These are phyloP conservation scores for Crithidia fasciculata DNA, from an alignment of 208 protist genomes.

Conservation along the genomic window DNA sequence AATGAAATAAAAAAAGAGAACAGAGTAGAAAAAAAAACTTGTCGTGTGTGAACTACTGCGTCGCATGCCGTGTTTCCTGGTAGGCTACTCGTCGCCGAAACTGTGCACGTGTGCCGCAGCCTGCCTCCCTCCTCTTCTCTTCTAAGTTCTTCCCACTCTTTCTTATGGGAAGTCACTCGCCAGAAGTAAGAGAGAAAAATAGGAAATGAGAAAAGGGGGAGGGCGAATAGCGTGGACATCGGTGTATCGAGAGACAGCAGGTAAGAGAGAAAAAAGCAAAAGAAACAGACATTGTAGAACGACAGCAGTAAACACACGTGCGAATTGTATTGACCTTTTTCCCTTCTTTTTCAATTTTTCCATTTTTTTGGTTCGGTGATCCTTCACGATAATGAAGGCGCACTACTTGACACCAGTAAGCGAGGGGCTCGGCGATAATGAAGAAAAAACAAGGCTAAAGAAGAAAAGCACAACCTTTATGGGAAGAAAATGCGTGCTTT, in stretches of 20 bases:
- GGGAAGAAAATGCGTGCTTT: background rate
- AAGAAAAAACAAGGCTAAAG: background rate
- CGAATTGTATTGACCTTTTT: background rate
- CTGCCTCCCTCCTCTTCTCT: too few species aligned
- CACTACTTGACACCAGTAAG: background rate
- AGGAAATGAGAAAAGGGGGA: too few species aligned
- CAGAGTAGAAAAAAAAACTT: background rate
- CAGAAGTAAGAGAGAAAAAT: too few species aligned
- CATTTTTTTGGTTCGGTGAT: background rate
- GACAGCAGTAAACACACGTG: background rate
- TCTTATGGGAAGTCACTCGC: too few species aligned
- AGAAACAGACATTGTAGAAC: background rate
- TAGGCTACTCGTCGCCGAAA: background rate
- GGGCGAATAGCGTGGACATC: too few species aligned
- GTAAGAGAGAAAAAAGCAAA: background rate
- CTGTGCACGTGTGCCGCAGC: too few species aligned
- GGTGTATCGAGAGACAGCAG: too few species aligned
- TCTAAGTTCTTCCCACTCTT: too few species aligned
- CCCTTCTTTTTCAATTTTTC: background rate
- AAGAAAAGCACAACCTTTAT: background rate
- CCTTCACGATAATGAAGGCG: background rate
- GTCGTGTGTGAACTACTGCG: background rate
- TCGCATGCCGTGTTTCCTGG: background rate
- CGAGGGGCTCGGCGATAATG: background rate
- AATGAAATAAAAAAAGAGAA: slow-evolving; percentile 10